phyloP scores from a whole-genome alignment of 257 asterid genomes.

The Nicotiana tomentosiformis region DNA sequence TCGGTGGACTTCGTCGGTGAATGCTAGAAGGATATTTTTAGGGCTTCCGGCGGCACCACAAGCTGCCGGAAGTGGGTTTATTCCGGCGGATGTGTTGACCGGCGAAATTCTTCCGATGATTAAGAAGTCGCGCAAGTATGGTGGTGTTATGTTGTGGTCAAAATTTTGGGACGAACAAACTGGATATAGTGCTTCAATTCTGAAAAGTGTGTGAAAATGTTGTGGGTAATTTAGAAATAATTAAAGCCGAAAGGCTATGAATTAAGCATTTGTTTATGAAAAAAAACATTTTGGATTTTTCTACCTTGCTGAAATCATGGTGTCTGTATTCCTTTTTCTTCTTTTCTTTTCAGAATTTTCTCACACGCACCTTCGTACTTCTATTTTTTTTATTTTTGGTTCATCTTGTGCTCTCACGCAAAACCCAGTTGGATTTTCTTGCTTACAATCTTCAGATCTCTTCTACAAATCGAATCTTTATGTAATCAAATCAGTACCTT shows the following conservation, averaged over 20 bases:
- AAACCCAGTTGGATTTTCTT: too few species aligned
- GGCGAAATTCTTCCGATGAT: constrained; percentile 49
- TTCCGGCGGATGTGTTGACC: constrained; percentile 42
- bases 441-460: too few species aligned
- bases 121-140: constrained; percentile 38
- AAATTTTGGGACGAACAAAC: constrained; percentile 32
- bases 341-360: too few species aligned
- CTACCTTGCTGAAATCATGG: neutral
- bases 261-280: neutral
- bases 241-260: neutral
- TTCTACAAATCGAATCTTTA: too few species aligned
- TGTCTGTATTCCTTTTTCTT: too few species aligned
- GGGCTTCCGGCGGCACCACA: constrained; percentile 50
- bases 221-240: neutral
- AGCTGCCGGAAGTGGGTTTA: constrained; percentile 44
- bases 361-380: too few species aligned
- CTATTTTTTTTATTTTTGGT: too few species aligned
- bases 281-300: neutral
- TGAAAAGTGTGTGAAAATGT: constrained; percentile 21
- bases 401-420: too few species aligned
- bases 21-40: constrained; percentile 34
- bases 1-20: constrained; percentile 23
- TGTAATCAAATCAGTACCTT: too few species aligned
- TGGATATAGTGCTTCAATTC: constrained; percentile 38
- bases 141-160: constrained; percentile 63